Percentiles rank a stretch among this genome's conserved stretches.
These are phyloP conservation scores for Dryadomyces quercivorus DNA, from an alignment of 2,329 filamentous ascomycete species.

Conservation along the genomic window DNA sequence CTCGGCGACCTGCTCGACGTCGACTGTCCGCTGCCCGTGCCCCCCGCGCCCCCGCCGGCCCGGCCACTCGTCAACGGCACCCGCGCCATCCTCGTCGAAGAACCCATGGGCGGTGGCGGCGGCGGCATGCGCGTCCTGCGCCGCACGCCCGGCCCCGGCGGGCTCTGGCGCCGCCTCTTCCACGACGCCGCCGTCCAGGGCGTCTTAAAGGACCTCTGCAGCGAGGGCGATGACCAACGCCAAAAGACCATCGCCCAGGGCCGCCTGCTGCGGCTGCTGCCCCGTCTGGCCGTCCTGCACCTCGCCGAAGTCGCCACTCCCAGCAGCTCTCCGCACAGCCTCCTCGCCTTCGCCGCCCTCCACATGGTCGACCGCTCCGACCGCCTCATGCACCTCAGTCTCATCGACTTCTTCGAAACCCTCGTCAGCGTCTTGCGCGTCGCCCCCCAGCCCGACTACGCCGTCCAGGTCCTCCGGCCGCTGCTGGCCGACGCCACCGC, in stretches of 20 bases:
- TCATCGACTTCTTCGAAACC: conserved; percentile 42
- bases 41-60: conserved; percentile 10
- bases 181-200: conserved; percentile 27
- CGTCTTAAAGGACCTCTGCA: conserved; percentile 23
- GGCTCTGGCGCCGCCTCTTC: conserved; percentile 42
- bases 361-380: conserved; percentile 39
- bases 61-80: conserved; percentile 1
- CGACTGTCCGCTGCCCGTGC: conserved; percentile 33
- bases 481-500: conserved; percentile 28
- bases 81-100: background rate
- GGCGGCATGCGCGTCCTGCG: conserved; percentile 21
- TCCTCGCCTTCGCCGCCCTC: conserved; percentile 39
- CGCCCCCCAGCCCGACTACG: conserved; percentile 18
- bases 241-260: conserved; percentile 36
- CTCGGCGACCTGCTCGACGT: conserved; percentile 42
- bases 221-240: background rate
- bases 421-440: conserved; percentile 35
- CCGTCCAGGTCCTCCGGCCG: conserved; percentile 23
- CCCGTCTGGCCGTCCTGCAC: conserved; percentile 35
- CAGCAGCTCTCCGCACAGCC: conserved; percentile 17
- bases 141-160: conserved; percentile 33
- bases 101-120: background rate
- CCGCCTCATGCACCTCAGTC: conserved; percentile 34
- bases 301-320: conserved; percentile 22
- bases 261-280: conserved; percentile 37